These are phyloP conservation scores for Scedosporium boydii DNA, from an alignment of 2,329 filamentous ascomycete species.

Conservation along the genomic window DNA sequence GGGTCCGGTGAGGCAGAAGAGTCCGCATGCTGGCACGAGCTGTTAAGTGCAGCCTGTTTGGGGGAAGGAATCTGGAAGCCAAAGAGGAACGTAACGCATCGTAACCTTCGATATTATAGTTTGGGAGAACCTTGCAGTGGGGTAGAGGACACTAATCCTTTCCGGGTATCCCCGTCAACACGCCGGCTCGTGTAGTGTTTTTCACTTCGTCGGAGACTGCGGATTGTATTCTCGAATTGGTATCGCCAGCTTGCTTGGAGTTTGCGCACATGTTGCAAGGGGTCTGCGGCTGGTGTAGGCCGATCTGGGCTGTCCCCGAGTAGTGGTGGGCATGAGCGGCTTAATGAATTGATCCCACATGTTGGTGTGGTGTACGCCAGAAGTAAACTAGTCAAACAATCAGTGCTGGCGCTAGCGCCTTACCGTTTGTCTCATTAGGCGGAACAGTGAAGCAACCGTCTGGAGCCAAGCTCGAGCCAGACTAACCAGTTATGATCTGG, in stretches of 20 bases:
- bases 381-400: no score
- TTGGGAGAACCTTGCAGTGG: background rate
- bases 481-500: no score
- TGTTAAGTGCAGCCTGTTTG: background rate
- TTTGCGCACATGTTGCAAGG: background rate
- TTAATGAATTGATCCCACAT: background rate
- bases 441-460: no score
- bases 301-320: background rate
- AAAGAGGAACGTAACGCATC: background rate
- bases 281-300: background rate
- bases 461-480: no score
- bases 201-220: background rate
- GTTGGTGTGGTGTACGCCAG: background rate
- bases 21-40: background rate
- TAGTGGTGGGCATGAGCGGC: background rate
- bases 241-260: background rate
- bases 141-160: background rate
- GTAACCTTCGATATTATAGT: background rate
- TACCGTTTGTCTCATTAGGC: no score
- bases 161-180: background rate
- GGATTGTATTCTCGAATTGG: background rate
- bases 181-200: no score
- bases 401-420: no score
- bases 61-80: background rate
- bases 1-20: background rate